Evolutionary conservation across 257 asterid genomes (phyloP).

Genomic region (Solanum chilense): DNA sequence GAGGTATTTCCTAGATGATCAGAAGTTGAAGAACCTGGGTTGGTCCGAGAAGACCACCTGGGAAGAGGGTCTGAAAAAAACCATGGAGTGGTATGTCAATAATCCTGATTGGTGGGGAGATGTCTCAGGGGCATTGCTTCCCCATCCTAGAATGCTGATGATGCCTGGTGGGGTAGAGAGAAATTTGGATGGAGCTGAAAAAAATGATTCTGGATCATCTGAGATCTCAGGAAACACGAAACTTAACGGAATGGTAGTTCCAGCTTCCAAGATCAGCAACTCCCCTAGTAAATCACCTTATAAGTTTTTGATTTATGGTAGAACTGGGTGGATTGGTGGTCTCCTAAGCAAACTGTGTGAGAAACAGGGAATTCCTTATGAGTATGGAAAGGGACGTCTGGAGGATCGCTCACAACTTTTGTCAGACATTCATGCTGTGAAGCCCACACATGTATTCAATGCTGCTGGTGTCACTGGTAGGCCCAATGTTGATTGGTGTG

Average conservation of each 20-base stretch:
- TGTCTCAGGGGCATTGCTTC: slow-evolving; percentile 92
- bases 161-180: slow-evolving; percentile 87
- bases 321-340: slow-evolving; percentile 95
- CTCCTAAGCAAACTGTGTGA: slow-evolving; percentile 85
- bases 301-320: slow-evolving; percentile 90
- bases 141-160: slow-evolving; percentile 96
- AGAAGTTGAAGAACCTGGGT: slow-evolving; percentile 73
- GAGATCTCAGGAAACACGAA: slow-evolving; percentile 31
- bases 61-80: slow-evolving; percentile 89
- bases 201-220: slow-evolving; percentile 41
- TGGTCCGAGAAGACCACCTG: slow-evolving; percentile 82
- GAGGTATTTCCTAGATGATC: slow-evolving; percentile 91
- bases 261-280: slow-evolving; percentile 28
- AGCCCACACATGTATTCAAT: slow-evolving; percentile 89
- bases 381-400: slow-evolving; percentile 86
- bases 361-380: slow-evolving; percentile 75
- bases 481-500: slow-evolving; percentile 99
- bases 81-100: slow-evolving; percentile 74
- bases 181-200: slow-evolving; percentile 57
- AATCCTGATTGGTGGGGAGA: slow-evolving; percentile 99
- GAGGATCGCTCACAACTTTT: slow-evolving; percentile 56
- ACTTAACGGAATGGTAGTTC: slow-evolving; percentile 39
- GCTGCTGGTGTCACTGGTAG: slow-evolving; percentile 99
- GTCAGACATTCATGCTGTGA: slow-evolving; percentile 50
- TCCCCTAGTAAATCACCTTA: slow-evolving; percentile 37